phyloP scores from a whole-genome alignment of 2,329 filamentous ascomycete genomes.

The Orbilia javanica region DNA sequence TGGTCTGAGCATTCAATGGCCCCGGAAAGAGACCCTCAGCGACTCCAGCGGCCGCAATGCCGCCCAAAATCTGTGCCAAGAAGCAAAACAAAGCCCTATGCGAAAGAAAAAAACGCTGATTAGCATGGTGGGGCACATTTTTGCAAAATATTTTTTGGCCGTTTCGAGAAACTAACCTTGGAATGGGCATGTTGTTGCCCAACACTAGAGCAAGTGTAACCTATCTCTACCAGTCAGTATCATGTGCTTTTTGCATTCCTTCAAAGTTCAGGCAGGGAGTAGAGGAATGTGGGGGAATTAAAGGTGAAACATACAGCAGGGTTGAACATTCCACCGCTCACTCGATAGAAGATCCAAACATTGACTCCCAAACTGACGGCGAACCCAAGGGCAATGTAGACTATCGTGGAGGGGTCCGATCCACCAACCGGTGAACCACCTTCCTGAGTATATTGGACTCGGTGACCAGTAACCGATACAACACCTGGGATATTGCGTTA shows the following conservation, averaged over 20 bases:
- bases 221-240: slow-evolving; percentile 21
- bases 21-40: slow-evolving; percentile 73
- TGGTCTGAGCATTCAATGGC: slow-evolving; percentile 71
- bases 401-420: slow-evolving; percentile 61
- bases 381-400: slow-evolving; percentile 70
- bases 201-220: slow-evolving; percentile 49
- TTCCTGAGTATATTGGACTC: slow-evolving; percentile 34
- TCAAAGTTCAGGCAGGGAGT: neutral
- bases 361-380: slow-evolving; percentile 70
- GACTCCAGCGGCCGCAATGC: slow-evolving; percentile 73
- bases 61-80: slow-evolving; percentile 70
- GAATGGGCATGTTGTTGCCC: slow-evolving; percentile 42
- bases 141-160: neutral
- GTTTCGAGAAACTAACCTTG: slow-evolving; percentile 28
- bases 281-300: slow-evolving; percentile 11
- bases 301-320: slow-evolving; percentile 63
- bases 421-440: slow-evolving; percentile 13
- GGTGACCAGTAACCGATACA: slow-evolving; percentile 31
- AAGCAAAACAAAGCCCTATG: slow-evolving; percentile 39
- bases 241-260: slow-evolving; percentile 19
- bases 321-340: slow-evolving; percentile 67
- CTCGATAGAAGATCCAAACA: slow-evolving; percentile 72
- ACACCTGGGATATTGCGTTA: slow-evolving; percentile 19
- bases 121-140: slow-evolving; percentile 26
- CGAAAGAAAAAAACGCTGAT: neutral